These are phyloP conservation scores for Dendrobium chrysotoxum DNA, from an alignment of 106 monocot species.

Conservation along the genomic window DNA sequence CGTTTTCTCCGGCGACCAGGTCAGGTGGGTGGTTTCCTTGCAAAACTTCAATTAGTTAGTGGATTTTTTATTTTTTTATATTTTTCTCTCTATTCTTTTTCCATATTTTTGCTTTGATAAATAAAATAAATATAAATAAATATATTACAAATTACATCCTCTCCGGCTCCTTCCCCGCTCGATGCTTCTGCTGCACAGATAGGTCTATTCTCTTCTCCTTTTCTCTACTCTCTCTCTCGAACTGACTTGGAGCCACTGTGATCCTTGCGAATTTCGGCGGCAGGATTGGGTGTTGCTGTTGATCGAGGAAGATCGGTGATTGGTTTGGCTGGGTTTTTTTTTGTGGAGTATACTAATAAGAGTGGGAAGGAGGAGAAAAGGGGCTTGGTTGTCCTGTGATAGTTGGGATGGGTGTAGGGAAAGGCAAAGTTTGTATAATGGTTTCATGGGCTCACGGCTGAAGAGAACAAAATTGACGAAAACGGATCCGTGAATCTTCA, in stretches of 20 bases:
- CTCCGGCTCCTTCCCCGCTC: neutral
- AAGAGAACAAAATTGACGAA: constrained; percentile 30
- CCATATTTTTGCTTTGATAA: neutral
- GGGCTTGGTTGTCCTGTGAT: neutral
- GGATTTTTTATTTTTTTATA: too few relatives aligned
- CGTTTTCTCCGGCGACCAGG: too few relatives aligned
- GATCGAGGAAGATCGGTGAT: neutral
- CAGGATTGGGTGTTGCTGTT: neutral
- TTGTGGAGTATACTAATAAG: too few relatives aligned
- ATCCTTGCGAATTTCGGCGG: neutral
- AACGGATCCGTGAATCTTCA: constrained; percentile 50
- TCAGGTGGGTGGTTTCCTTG: too few relatives aligned
- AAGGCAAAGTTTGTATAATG: neutral
- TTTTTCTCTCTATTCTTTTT: too few relatives aligned
- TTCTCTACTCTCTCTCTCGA: neutral
- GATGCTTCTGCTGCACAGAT: neutral
- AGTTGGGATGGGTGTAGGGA: constrained; percentile 9
- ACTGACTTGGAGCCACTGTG: neutral
- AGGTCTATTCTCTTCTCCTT: neutral
- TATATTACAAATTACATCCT: neutral
- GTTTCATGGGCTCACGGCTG: constrained; percentile 30
- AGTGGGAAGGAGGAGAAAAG: too few relatives aligned
- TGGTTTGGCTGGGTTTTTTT: neutral
- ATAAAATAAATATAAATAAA: neutral
- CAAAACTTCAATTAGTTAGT: too few relatives aligned